Conservation (phyloP, 192 early-diverging fungal genomes). For the Cladochytrium replicatum region DNA sequence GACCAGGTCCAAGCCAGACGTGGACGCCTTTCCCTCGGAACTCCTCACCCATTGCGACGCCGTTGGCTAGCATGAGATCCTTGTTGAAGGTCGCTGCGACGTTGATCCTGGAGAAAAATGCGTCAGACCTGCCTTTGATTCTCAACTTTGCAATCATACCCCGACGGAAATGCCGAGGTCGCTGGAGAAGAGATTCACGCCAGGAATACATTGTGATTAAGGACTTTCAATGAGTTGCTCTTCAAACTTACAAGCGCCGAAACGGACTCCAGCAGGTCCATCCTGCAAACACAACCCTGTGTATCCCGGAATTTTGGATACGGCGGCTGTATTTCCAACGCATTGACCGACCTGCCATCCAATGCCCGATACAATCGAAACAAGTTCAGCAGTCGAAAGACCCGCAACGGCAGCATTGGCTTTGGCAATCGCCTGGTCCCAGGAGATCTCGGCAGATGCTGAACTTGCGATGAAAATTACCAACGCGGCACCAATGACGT, state of each 20-base stretch:
- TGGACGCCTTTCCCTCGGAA: constrained; percentile 44
- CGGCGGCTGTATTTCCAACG: constrained; percentile 34
- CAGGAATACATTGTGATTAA: constrained; percentile 23
- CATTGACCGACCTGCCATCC: constrained; percentile 34
- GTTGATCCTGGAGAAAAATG: constrained; percentile 41
- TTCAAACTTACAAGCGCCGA: no score
- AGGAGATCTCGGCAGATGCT: no score
- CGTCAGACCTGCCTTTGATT: constrained; percentile 6
- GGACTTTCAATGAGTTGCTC: no score
- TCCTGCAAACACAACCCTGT: constrained; percentile 56
- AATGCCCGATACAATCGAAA: constrained; percentile 31
- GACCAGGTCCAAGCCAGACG: constrained; percentile 39
- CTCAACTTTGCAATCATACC: constrained; percentile 5
- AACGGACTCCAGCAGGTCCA: constrained; percentile 36
- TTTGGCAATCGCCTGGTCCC: constrained; percentile 10
- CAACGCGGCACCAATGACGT: constrained; percentile 19
- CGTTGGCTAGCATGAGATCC: constrained; percentile 32
- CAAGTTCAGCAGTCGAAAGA: constrained; percentile 35
- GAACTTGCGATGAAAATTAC: no score
- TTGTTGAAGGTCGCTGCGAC: constrained; percentile 52
- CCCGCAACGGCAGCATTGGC: constrained; percentile 25
- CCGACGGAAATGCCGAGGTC: constrained; percentile 33
- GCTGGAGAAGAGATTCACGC: no score
- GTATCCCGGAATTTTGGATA: no score
- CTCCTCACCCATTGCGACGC: constrained; percentile 40